These are phyloP conservation scores for Thalassiosira gravida DNA, from an alignment of 352 stramenopile genomes.

Conservation along the genomic window DNA sequence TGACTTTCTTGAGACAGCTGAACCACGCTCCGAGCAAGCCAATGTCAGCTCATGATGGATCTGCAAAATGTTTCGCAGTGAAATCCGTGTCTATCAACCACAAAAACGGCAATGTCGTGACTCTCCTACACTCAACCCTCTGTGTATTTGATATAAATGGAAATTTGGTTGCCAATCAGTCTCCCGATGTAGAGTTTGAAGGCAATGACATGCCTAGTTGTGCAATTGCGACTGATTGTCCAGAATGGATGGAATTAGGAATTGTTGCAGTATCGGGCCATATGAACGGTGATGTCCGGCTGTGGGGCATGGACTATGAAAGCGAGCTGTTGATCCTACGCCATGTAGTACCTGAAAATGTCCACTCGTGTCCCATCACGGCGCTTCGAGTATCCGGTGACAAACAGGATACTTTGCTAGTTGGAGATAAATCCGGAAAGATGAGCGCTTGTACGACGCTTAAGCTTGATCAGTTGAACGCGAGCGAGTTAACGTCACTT, in stretches of 20 bases:
- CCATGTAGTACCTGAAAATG: conserved; percentile 72
- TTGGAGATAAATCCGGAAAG: conserved; percentile 84
- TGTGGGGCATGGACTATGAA: conserved; percentile 83
- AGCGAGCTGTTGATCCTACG: conserved; percentile 61
- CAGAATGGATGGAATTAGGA: conserved; percentile 85
- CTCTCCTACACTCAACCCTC: conserved; percentile 76
- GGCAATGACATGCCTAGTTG: conserved; percentile 64
- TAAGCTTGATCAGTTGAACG: conserved; percentile 74
- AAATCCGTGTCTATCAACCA: conserved; percentile 85
- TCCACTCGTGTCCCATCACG: conserved; percentile 82
- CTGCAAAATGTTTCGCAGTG: conserved; percentile 44
- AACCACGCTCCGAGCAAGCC: conserved; percentile 46
- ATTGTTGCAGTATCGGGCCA: conserved; percentile 85
- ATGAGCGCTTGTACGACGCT: conserved; percentile 79
- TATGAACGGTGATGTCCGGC: conserved; percentile 81
- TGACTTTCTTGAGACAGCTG: conserved; percentile 83
- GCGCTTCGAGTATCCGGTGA: conserved; percentile 71
- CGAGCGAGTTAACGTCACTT: conserved; percentile 32
- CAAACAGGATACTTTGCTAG: conserved; percentile 80
- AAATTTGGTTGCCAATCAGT: conserved; percentile 73
- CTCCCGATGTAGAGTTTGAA: conserved; percentile 54
- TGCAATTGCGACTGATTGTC: conserved; percentile 82
- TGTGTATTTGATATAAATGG: conserved; percentile 86
- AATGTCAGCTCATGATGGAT: conserved; percentile 25
- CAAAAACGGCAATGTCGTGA: conserved; percentile 85